Evolutionary conservation across 2,329 filamentous ascomycete species (phyloP), one percentile per base, ranked within the genome.

Genomic region (Aspergillus sp.): DNA sequence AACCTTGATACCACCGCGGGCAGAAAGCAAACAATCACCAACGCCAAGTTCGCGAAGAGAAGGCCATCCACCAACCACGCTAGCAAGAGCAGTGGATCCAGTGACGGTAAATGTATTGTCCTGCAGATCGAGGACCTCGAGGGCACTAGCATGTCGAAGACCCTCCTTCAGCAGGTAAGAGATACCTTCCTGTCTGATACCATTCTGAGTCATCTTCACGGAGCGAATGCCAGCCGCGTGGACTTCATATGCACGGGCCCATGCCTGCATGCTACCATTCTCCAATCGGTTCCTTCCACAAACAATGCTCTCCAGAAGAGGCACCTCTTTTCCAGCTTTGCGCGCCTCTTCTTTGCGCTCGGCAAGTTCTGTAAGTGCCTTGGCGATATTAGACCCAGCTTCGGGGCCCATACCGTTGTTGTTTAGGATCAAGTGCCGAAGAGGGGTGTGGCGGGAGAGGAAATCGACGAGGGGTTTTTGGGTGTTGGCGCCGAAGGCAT

Each of bases 191-290:
- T 94, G 92, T 48, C 95, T 87, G 69, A 99, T 99, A 56, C 95
- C 95, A 76, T 99, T 98, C 79, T 98, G 95, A 28, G 96, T 92
- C 95, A 99, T 98, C 84, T 94, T 96, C 69, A 99, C 87, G 62
- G 88, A 88, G 79, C 89, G 91, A 66, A 99, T 86, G 60, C 90
- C 89, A 67, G 85, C 88, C 75, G 78, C 81, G 74, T 98, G 92
- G 61, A 94, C 89, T 71, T 88, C 87, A 77, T 92, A 97, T 1
- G 92, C 85, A 76, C 90, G 91, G 47, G 93, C 93, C 95, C 95
- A 99, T 0, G 94, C 93, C 15, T 87, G 87, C 95, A 99, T 99
- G 74, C 90, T 95, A 69, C 94, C 95, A 72, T 93, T 97, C 81
- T 99, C 95, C 54, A 99, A 85, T 68, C 95, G 86, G 81, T 99